phyloP scores from a whole-genome alignment of 2,329 filamentous ascomycete species.

The Aspergillus hiratsukae region DNA sequence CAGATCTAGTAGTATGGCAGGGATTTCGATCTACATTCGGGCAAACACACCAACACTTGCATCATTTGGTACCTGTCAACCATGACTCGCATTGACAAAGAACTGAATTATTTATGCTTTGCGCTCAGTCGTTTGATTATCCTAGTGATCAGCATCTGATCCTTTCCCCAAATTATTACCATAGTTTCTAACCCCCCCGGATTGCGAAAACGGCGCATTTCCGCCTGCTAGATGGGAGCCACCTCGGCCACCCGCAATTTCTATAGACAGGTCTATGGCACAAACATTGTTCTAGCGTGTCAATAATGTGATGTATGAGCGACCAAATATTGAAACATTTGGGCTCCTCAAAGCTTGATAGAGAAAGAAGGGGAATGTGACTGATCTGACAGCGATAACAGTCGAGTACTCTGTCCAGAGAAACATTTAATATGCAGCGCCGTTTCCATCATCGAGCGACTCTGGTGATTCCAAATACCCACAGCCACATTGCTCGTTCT shows the following conservation, averaged over 20 bases:
- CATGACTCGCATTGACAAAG: not conserved
- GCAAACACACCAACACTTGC: not conserved
- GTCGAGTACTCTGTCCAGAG: not conserved
- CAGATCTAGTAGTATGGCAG: not conserved
- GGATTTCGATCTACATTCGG: not conserved
- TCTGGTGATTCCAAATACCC: conserved; percentile 23
- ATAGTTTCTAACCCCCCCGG: not conserved
- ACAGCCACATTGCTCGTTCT: conserved; percentile 10
- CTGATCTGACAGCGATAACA: not conserved
- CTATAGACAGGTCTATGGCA: not conserved
- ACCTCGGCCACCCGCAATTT: not conserved
- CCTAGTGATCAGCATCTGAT: not conserved
- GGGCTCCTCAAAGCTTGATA: not conserved
- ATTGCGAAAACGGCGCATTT: not conserved
- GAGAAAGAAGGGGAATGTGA: not conserved
- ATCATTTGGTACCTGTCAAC: not conserved
- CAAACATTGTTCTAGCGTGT: not conserved
- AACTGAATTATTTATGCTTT: not conserved
- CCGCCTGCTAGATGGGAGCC: not conserved
- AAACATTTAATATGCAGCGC: not conserved
- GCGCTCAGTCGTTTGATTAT: not conserved
- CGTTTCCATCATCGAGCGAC: not conserved
- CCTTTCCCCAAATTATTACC: not conserved
- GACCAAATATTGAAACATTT: not conserved
- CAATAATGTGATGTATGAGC: not conserved